These are phyloP conservation scores for Camillea tinctor DNA, from an alignment of 2,329 filamentous ascomycete genomes.

Conservation along the genomic window DNA sequence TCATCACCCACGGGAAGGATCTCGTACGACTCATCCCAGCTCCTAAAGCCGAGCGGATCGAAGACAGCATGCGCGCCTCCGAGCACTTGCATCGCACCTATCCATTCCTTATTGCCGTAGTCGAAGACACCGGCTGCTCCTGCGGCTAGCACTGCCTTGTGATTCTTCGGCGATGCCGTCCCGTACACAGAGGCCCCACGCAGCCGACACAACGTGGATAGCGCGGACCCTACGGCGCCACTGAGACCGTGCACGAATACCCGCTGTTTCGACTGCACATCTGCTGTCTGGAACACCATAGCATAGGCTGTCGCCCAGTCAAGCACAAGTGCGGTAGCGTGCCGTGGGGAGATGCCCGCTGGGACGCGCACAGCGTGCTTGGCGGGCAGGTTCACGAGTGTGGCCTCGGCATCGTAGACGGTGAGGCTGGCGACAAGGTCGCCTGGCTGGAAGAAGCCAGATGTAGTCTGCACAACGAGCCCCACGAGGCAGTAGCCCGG, in stretches of 20 bases:
- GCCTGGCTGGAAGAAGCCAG: constrained; percentile 31
- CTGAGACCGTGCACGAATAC: constrained; percentile 52
- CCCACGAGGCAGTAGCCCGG: constrained; percentile 50
- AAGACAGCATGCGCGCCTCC: constrained; percentile 49
- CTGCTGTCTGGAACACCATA: constrained; percentile 36
- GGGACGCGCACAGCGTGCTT: constrained; percentile 45
- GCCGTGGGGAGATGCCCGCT: constrained; percentile 37
- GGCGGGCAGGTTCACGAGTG: constrained; percentile 45
- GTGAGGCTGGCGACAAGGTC: constrained; percentile 37
- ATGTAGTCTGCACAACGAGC: constrained; percentile 33
- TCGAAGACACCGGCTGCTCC: constrained; percentile 42
- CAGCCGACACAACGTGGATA: constrained; percentile 41
- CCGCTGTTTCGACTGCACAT: constrained; percentile 41
- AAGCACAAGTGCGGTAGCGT: constrained; percentile 40
- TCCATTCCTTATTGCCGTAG: constrained; percentile 51
- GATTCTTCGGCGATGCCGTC: constrained; percentile 47
- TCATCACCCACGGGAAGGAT: constrained; percentile 36
- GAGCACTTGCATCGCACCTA: constrained; percentile 41
- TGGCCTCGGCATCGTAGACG: constrained; percentile 43
- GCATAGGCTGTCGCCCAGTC: constrained; percentile 47
- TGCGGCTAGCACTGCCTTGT: constrained; percentile 36
- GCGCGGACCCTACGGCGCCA: constrained; percentile 47
- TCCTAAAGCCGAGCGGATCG: constrained; percentile 39
- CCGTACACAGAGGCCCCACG: constrained; percentile 48
- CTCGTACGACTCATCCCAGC: constrained; percentile 48